These are phyloP conservation scores for Gonapodya sp. DNA, from an alignment of 192 early-diverging fungal species.

Conservation along the genomic window DNA sequence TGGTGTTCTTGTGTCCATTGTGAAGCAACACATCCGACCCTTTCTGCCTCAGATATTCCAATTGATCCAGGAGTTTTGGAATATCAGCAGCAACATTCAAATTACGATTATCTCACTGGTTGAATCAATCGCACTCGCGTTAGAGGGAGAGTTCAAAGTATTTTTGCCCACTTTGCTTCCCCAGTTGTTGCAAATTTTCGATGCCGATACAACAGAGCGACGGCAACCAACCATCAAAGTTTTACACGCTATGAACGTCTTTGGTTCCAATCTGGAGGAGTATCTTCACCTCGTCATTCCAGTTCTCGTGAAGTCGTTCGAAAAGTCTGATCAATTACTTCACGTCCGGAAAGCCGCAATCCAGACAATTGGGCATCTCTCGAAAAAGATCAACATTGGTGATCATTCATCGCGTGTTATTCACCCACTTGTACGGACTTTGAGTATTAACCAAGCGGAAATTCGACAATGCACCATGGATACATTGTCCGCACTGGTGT, in stretches of 20 bases:
- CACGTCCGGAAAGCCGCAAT: conserved; percentile 56
- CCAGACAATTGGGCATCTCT: conserved; percentile 60
- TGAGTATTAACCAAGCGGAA: conserved; percentile 39
- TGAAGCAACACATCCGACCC: conserved; percentile 81
- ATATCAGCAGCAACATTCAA: conserved; percentile 55
- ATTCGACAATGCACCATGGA: conserved; percentile 65
- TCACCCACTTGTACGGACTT: conserved; percentile 68
- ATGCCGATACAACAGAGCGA: conserved; percentile 60
- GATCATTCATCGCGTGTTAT: conserved; percentile 83
- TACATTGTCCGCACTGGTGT: conserved; percentile 64
- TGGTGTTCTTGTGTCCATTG: conserved; percentile 67
- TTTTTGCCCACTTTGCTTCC: conserved; percentile 73
- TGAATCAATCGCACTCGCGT: conserved; percentile 71
- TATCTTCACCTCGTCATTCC: conserved; percentile 88
- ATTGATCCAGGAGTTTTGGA: conserved; percentile 71
- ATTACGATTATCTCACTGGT: conserved; percentile 76
- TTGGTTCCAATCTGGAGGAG: conserved; percentile 69
- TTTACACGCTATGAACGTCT: conserved; percentile 19
- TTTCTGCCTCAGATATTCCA: conserved; percentile 71
- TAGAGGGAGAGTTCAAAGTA: conserved; percentile 81
- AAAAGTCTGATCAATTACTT: conserved; percentile 53
- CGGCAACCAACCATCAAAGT: conserved; percentile 23
- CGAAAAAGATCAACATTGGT: conserved; percentile 64
- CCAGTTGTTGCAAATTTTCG: conserved; percentile 76
- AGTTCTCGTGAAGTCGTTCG: conserved; percentile 68